Base-by-base conservation (phyloP, 2,329 filamentous ascomycete genomes). In the Trichoderma aggressivum region DNA sequence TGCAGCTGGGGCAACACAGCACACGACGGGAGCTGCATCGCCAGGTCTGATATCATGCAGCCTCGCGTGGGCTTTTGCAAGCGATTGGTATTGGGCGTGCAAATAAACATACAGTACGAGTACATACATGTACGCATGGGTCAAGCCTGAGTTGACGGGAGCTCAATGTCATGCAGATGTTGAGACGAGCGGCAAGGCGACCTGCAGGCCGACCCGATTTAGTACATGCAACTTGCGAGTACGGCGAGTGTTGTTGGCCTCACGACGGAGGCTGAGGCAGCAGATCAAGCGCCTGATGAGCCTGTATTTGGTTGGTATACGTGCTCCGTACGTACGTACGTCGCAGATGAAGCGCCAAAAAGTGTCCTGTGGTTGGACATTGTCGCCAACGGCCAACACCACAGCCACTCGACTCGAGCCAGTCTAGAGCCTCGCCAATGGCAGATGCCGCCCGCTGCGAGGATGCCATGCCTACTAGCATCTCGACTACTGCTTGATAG, bases 131-230 rank as follows among this genome's bases (percentile, higher is more conserved):
- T 30, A 8, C 10, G 11, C 21, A 21, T 24, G 47, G 47, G 14
- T 24, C 47, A 24, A 24, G 12, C 11, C 39, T 16, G n/a, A 24
- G 47, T 53, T 24, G 21, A 28, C 26, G 26, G 26, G 26, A 59
- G 53, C 34, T 67, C n/a, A 43, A 50, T n/a, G 36, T 68, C 65
- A 50, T 68, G 55, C 65, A 60, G 36, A 39, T 60, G 36, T 68
- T 47, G 53, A 24, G n/a, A 43, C 68, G 53, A 36, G 68, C 68
- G 68, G 68, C 68, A 70, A 63, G 60, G 68, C 68, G 68, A 61
- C 60, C 60, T 58, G 68, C 68, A 63, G 66, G 56, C 60, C 66
- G 39, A 39, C 53, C 55, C 55, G 65, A 68, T 50, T 60, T n/a
- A 55, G n/a, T 34, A 59, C 56, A 59, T 59, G 32, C 47, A 55